Conservation (phyloP, 495 filamentous ascomycete genomes). For the Aspergillus bridgeri region DNA sequence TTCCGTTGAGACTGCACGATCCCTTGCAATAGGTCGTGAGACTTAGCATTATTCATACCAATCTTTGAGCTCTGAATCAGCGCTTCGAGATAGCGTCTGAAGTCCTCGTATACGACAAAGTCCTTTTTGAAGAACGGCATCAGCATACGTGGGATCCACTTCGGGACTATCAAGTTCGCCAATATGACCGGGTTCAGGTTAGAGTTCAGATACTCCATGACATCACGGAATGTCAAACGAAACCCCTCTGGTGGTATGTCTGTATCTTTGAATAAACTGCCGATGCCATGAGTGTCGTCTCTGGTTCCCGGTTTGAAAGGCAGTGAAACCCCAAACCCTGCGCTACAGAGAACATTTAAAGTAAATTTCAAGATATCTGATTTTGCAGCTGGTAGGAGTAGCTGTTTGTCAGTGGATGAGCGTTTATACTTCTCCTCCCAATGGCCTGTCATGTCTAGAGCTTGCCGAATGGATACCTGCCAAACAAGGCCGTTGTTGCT, state of each 20-base stretch:
- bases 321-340: conserved; percentile 36
- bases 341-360: conserved; percentile 39
- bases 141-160: conserved; percentile 4
- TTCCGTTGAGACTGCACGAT: conserved; percentile 6
- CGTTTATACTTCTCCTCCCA: conserved; percentile 29
- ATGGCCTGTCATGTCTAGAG: conserved; percentile 26
- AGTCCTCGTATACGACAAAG: conserved; percentile 7
- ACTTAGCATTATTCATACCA: background rate
- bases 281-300: background rate
- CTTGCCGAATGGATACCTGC: conserved; percentile 30
- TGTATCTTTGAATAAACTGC: conserved; percentile 18
- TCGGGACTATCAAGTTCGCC: conserved; percentile 2
- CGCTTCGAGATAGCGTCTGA: conserved; percentile 5
- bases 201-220: conserved; percentile 11
- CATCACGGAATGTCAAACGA: conserved; percentile 10
- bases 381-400: conserved; percentile 2
- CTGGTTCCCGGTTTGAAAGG: conserved; percentile 7
- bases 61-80: background rate
- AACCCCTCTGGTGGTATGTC: conserved; percentile 3
- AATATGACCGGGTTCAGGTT: conserved; percentile 1
- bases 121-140: conserved; percentile 11
- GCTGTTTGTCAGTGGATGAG: background rate
- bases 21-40: conserved; percentile 23
- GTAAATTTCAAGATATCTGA: conserved; percentile 39
- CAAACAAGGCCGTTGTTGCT: conserved; percentile 46